Base-by-base conservation (phyloP, 73 alveolate species). In the Tetrahymena elliotti region DNA sequence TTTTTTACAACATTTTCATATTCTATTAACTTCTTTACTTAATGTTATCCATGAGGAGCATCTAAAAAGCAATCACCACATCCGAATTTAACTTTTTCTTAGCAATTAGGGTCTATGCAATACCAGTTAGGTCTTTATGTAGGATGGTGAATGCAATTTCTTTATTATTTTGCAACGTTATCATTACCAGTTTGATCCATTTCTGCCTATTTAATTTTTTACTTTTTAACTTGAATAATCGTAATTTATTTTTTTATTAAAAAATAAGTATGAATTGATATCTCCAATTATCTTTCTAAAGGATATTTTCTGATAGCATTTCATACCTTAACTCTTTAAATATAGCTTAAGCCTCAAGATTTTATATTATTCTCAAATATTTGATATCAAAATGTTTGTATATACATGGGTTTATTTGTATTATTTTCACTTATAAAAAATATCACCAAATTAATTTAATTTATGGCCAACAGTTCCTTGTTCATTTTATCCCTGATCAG, bases 41-140 rank as follows among this genome's bases (percentile, higher is more conserved):
- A 10, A 68, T 68, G 88, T 20, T 31, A 4, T 27, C 36, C 34
- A 16, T 68, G 88, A 68, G 88, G 88, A 3, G 36, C 11, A 11
- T 68, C 88, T 68, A 68, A 68, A 68, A 68, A 68, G 88, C 88
- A 68, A 68, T 68, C 88, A 68, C 88, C 88, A 68, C 88, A 68
- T 68, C 38, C 88, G 36, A 68, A 68, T n/a, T 31, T 68, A 68
- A 68, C 88, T 16, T 68, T 27, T 68, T 68, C 88, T 27, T 22
- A 22, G 18, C 88, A 68, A 31, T 68, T 68, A 22, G 88, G 36
- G n/a, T 68, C 88, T n/a, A 68, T 68, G 36, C 88, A 68, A n/a
- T 27, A 68, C 88, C 88, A 68, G 88, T 68, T 68, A 68, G 88
- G 88, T 68, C 88, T 68, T 31, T 68, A 31, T 18, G 88, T 68